Evolutionary conservation across 163 green algal genomes (phyloP).

Genomic region (Chloromonas sp.): DNA sequence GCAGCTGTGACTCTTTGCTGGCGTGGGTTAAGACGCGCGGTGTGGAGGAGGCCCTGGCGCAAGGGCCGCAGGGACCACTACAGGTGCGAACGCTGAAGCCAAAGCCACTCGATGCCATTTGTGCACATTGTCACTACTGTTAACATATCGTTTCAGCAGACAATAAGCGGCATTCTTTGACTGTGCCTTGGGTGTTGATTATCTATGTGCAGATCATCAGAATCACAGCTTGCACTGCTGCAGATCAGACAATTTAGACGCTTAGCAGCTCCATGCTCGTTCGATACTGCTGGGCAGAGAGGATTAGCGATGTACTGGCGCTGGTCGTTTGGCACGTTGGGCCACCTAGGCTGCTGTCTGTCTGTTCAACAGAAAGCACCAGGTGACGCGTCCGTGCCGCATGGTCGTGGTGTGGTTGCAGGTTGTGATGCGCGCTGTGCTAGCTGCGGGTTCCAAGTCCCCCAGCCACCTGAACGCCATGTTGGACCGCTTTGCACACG

Average conservation of each 20-base stretch:
- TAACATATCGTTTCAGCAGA: too few species aligned
- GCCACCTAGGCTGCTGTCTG: neutral
- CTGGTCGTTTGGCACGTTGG: neutral
- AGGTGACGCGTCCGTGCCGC: neutral
- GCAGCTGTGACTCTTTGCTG: slow-evolving; percentile 6
- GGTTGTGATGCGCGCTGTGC: slow-evolving; percentile 40
- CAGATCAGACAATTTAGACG: neutral
- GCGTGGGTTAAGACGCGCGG: slow-evolving; percentile 7
- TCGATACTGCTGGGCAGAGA: neutral
- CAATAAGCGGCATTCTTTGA: neutral
- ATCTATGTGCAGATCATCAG: neutral
- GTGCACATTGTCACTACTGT: neutral
- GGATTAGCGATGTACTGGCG: neutral
- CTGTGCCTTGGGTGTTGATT: neutral
- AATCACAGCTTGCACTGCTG: neutral
- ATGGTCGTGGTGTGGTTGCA: neutral
- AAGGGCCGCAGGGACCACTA: slow-evolving; percentile 12
- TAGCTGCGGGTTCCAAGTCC: slow-evolving; percentile 66
- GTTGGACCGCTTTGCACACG: slow-evolving; percentile 62
- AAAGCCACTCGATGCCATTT: neutral
- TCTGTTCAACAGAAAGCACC: neutral
- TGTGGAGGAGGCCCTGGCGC: slow-evolving; percentile 5
- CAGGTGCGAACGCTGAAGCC: slow-evolving; percentile 1
- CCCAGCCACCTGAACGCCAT: slow-evolving; percentile 73
- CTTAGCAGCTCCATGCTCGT: neutral